A percentile compares a stretch with the other conserved stretches of the same genome.
These are phyloP conservation scores for Cytidiella melzeri DNA, from an alignment of 768 basidiomycete genomes.

Conservation along the genomic window DNA sequence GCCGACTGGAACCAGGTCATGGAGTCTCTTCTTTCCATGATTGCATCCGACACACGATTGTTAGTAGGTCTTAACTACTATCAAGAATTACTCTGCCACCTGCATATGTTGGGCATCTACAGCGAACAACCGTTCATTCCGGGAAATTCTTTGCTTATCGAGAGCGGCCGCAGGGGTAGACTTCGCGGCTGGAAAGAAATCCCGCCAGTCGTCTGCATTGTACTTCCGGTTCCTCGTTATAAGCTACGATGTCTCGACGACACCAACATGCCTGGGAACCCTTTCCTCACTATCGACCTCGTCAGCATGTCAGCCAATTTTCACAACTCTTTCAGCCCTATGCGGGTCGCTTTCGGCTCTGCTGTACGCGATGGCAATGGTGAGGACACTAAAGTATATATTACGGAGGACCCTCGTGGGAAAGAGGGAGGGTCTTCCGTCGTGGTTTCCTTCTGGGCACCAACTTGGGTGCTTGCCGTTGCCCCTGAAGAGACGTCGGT, in stretches of 20 bases:
- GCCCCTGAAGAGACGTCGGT: background rate
- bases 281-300: conserved; percentile 22
- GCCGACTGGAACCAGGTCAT: conserved; percentile 41
- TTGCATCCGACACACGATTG: conserved; percentile 19
- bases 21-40: conserved; percentile 26
- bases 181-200: conserved; percentile 22
- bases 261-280: conserved; percentile 16
- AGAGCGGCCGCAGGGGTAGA: conserved; percentile 2
- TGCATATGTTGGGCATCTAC: conserved; percentile 36
- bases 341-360: conserved; percentile 19
- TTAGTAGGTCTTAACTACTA: conserved; percentile 28
- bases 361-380: conserved; percentile 10
- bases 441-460: conserved; percentile 21
- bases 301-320: conserved; percentile 14
- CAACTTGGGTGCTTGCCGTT: conserved; percentile 21
- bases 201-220: conserved; percentile 33
- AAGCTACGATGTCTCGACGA: conserved; percentile 26
- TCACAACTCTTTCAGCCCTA: conserved; percentile 24
- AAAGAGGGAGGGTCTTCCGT: conserved; percentile 14
- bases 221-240: conserved; percentile 31
- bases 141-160: background rate
- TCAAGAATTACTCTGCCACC: conserved; percentile 42
- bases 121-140: conserved; percentile 21
- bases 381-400: conserved; percentile 6
- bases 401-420: conserved; percentile 14